These are phyloP conservation scores for Penicillium soppii DNA, from an alignment of 495 filamentous ascomycete genomes.

Conservation along the genomic window DNA sequence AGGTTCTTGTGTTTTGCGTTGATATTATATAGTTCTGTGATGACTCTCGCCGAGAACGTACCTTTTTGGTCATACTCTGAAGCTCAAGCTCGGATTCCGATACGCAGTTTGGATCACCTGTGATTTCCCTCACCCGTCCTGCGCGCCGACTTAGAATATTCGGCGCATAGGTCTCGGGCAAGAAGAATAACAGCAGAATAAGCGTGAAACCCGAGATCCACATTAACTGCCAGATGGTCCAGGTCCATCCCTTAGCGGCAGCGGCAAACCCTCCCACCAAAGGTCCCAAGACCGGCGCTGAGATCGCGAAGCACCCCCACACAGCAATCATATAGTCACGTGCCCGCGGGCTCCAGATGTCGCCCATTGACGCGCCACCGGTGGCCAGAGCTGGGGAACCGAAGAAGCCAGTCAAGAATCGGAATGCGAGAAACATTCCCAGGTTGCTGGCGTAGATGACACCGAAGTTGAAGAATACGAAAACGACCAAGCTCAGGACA, in stretches of 20 bases:
- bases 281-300: constrained; percentile 44
- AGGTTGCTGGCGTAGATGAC: constrained; percentile 49
- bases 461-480: constrained; percentile 52
- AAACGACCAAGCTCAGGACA: constrained; percentile 43
- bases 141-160: constrained; percentile 59
- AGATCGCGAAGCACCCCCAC: constrained; percentile 34
- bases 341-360: constrained; percentile 29
- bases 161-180: constrained; percentile 57
- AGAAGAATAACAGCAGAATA: constrained; percentile 48
- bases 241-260: constrained; percentile 43
- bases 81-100: constrained; percentile 44
- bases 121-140: constrained; percentile 43
- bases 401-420: constrained; percentile 54
- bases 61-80: constrained; percentile 21
- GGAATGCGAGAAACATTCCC: constrained; percentile 52
- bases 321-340: constrained; percentile 36
- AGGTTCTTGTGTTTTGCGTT: no score
- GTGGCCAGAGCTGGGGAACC: constrained; percentile 51
- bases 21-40: no score
- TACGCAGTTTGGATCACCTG: constrained; percentile 28
- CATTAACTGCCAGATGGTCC: constrained; percentile 49
- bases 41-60: no score
- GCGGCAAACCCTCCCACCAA: constrained; percentile 42
- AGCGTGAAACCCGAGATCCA: constrained; percentile 47
- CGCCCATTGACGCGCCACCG: constrained; percentile 29